phyloP scores from a whole-genome alignment of 768 basidiomycete genomes.

The Aureoboletus auriporus region DNA sequence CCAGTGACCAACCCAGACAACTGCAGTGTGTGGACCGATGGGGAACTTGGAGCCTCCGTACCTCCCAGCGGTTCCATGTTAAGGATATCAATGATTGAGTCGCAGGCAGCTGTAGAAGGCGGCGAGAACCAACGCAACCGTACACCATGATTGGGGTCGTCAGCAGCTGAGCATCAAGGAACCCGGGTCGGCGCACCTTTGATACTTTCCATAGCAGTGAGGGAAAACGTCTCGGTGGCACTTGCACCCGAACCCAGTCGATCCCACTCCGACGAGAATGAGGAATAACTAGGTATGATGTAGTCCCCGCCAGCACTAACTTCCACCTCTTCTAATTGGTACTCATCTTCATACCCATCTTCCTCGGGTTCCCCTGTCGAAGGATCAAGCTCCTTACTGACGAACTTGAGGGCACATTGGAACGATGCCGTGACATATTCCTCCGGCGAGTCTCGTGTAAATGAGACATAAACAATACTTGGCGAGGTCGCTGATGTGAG shows the following conservation, averaged over 20 bases:
- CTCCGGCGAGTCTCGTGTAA: constrained; percentile 76
- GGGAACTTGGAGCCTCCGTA: constrained; percentile 73
- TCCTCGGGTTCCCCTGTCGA: constrained; percentile 93
- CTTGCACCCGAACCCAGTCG: constrained; percentile 72
- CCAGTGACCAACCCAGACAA: constrained; percentile 87
- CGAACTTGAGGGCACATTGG: constrained; percentile 87
- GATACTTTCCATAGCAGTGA: constrained; percentile 88
- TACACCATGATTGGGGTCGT: constrained; percentile 16
- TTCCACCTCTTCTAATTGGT: constrained; percentile 95
- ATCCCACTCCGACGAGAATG: constrained; percentile 95
- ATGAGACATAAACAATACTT: constrained; percentile 90
- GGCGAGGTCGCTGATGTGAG: constrained; percentile 70
- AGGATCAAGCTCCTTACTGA: constrained; percentile 97
- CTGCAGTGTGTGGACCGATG: constrained; percentile 91
- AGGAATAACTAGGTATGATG: constrained; percentile 90
- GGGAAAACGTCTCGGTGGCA: constrained; percentile 89
- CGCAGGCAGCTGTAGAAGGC: constrained; percentile 73
- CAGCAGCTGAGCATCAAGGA: constrained; percentile 10
- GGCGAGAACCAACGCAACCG: constrained; percentile 5
- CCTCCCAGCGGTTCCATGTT: constrained; percentile 97
- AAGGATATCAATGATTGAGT: constrained; percentile 92
- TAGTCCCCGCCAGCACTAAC: constrained; percentile 91
- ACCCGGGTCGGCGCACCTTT: constrained; percentile 61
- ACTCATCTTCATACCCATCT: constrained; percentile 99
- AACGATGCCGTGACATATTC: constrained; percentile 83